Conservation (phyloP, 2,329 filamentous ascomycete genomes). For the Fusarium anthophilum region DNA sequence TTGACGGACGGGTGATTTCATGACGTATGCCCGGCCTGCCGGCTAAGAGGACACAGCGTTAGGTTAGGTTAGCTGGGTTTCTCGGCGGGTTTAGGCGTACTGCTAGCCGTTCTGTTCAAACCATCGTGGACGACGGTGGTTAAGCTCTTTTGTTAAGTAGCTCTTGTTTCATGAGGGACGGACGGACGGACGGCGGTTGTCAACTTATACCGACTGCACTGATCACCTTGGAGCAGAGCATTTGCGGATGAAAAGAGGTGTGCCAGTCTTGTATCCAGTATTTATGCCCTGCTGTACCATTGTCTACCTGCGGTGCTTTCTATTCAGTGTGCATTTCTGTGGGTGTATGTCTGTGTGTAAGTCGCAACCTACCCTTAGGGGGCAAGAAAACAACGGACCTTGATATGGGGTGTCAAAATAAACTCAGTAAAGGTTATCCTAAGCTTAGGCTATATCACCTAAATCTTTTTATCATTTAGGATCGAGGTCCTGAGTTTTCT, state of each 20-base stretch:
- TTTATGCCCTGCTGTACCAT: no score
- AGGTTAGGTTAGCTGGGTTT: background rate
- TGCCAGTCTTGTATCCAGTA: background rate
- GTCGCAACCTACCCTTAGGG: background rate
- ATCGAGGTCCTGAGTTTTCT: no score
- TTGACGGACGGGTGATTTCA: background rate
- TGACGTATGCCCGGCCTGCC: conserved; percentile 8
- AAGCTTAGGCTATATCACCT: no score
- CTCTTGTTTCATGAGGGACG: background rate
- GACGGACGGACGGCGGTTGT: background rate
- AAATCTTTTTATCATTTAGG: no score
- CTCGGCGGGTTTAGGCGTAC: background rate
- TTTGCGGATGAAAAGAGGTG: background rate
- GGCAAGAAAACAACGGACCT: no score
- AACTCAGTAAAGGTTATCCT: no score
- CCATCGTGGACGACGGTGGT: background rate
- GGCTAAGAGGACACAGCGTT: background rate
- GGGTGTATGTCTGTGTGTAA: background rate
- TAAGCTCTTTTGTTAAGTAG: background rate
- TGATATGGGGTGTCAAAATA: no score
- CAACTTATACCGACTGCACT: background rate
- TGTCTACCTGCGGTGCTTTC: background rate
- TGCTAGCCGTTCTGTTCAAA: conserved; percentile 15
- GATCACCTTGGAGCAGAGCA: background rate
- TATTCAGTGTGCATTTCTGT: background rate